A percentile compares a stretch with the other conserved stretches of the same genome.
phyloP scores from a whole-genome alignment of 495 filamentous ascomycete genomes.

The Talaromyces ruber region DNA sequence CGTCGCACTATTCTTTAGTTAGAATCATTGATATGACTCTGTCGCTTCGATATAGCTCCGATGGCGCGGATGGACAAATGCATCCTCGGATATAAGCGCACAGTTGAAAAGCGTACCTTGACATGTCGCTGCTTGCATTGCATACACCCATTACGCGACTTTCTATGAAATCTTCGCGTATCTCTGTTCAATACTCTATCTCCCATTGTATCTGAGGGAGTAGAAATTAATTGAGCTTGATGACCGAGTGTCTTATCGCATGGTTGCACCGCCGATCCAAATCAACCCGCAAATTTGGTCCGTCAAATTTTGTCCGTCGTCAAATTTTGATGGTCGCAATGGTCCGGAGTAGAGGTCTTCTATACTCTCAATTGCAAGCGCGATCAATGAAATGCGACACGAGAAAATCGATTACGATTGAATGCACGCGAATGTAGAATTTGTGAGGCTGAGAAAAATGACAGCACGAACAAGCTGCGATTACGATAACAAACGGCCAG shows the following conservation, averaged over 20 bases:
- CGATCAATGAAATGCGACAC: no score
- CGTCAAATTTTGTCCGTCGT: background rate
- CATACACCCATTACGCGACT: slow-evolving; percentile 29
- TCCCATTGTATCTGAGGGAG: background rate
- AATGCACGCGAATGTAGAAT: background rate
- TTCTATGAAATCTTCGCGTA: slow-evolving; percentile 26
- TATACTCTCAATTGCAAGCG: no score
- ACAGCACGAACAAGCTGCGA: background rate
- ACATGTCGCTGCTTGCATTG: slow-evolving; percentile 33
- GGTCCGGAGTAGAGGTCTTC: no score
- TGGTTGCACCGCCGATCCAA: background rate
- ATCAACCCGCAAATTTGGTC: background rate
- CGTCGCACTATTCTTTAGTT: slow-evolving; percentile 15
- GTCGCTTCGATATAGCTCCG: background rate
- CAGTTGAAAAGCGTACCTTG: slow-evolving; percentile 15
- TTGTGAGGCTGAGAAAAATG: background rate
- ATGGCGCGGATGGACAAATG: background rate
- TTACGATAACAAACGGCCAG: background rate
- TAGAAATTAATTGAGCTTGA: background rate
- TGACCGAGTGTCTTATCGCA: background rate
- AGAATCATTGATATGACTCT: background rate
- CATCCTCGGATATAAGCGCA: slow-evolving; percentile 4
- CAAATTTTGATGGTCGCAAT: no score
- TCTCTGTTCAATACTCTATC: background rate
- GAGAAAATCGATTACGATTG: background rate